These are phyloP conservation scores for Magnolia officinalis DNA, from an alignment of 164 flowering plant genomes.

Conservation along the genomic window DNA sequence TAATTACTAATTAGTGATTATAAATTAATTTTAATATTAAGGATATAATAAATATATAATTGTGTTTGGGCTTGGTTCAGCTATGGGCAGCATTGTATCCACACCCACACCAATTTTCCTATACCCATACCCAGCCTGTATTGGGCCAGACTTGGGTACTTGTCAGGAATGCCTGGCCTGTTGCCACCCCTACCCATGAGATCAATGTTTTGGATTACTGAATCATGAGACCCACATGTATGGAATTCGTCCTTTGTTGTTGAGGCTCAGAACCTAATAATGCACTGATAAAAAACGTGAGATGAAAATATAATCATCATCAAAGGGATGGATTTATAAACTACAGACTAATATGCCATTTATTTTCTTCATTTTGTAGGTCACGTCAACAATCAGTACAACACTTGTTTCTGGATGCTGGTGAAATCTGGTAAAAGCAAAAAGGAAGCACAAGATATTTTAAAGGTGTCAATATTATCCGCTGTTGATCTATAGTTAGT, in stretches of 20 bases:
- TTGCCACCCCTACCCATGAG: not conserved
- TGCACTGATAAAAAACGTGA: not conserved
- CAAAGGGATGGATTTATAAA: not conserved
- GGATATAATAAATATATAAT: too few species aligned
- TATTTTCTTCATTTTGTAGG: constrained; percentile 23
- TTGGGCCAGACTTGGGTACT: too few species aligned
- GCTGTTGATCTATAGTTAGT: not conserved
- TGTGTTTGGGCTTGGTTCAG: too few species aligned
- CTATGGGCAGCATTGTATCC: too few species aligned
- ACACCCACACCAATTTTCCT: too few species aligned
- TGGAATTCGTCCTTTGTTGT: not conserved
- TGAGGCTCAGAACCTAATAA: not conserved
- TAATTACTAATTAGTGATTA: too few species aligned
- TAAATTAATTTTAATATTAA: too few species aligned
- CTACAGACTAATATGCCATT: not conserved
- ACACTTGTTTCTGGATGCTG: constrained; percentile 91
- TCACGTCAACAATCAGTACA: constrained; percentile 90
- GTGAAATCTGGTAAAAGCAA: constrained; percentile 78
- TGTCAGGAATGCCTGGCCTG: too few species aligned
- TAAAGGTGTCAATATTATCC: constrained; percentile 47
- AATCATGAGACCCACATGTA: not conserved
- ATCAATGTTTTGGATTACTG: not conserved
- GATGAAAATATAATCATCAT: not conserved
- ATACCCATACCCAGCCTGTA: too few species aligned
- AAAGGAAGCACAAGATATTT: constrained; percentile 54